These are phyloP conservation scores for Cryptococcus floricola DNA, from an alignment of 1,284 basidiomycete genomes.

Conservation along the genomic window DNA sequence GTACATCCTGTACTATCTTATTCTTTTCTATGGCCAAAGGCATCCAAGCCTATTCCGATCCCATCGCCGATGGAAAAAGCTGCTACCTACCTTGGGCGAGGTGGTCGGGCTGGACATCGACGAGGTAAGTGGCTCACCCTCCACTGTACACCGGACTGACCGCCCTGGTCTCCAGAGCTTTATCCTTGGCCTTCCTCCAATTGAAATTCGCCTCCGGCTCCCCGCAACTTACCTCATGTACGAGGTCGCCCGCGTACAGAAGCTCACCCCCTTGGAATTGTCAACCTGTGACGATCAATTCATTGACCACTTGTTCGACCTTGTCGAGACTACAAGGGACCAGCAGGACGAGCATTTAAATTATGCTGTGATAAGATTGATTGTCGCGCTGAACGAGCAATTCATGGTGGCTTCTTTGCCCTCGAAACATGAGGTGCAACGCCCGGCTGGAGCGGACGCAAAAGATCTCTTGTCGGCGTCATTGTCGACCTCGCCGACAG, in stretches of 20 bases:
- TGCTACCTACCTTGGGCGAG: constrained; percentile 72
- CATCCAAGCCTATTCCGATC: constrained; percentile 68
- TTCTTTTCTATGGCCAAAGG: constrained; percentile 70
- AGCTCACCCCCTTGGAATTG: constrained; percentile 67
- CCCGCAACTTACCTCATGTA: constrained; percentile 75
- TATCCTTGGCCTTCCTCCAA: constrained; percentile 54
- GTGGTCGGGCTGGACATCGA: constrained; percentile 45
- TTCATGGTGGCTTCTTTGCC: constrained; percentile 78
- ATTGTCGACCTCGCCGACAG: background rate
- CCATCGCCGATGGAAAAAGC: constrained; percentile 72
- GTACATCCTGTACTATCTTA: constrained; percentile 72
- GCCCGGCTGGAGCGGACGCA: background rate
- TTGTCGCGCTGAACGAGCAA: constrained; percentile 94
- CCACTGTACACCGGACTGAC: background rate
- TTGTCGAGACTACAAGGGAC: constrained; percentile 86
- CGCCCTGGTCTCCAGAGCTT: constrained; percentile 22
- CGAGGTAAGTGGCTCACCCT: constrained; percentile 30
- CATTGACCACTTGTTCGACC: constrained; percentile 84
- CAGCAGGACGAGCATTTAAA: constrained; percentile 89
- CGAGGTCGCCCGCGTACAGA: constrained; percentile 86
- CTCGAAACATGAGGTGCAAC: constrained; percentile 8
- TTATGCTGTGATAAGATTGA: constrained; percentile 87
- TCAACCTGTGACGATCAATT: constrained; percentile 72
- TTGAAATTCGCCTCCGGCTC: constrained; percentile 71
- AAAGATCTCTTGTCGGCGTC: background rate